These are phyloP conservation scores for Fraxinus quadrangulata DNA, from an alignment of 257 asterid species.

Conservation along the genomic window DNA sequence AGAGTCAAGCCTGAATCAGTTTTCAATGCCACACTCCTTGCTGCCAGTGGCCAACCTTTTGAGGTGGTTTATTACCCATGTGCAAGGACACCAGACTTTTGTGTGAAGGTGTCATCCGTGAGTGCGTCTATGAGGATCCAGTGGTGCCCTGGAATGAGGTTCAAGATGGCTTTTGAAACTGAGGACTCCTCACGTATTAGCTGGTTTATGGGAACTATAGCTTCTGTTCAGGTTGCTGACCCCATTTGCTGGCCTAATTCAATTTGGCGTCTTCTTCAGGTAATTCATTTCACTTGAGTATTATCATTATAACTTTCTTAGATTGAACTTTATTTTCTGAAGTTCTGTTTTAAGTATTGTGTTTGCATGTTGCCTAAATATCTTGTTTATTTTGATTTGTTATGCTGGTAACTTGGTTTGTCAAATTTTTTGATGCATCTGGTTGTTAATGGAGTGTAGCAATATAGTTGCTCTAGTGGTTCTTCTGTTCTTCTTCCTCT, in stretches of 20 bases:
- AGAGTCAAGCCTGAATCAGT: slow-evolving; percentile 53
- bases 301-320: not conserved
- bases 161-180: slow-evolving; percentile 73
- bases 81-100: slow-evolving; percentile 67
- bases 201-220: slow-evolving; percentile 70
- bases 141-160: slow-evolving; percentile 68
- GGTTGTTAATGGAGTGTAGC: not conserved
- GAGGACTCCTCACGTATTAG: slow-evolving; percentile 70
- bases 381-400: not conserved
- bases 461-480: not conserved
- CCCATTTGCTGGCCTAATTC: slow-evolving; percentile 67
- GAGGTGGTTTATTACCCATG: slow-evolving; percentile 60
- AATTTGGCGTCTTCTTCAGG: slow-evolving; percentile 70
- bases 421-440: not conserved
- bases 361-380: not conserved
- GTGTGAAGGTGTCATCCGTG: slow-evolving; percentile 59
- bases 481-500: not conserved
- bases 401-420: not conserved
- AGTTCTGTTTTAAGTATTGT: not conserved
- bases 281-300: slow-evolving; percentile 27
- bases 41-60: slow-evolving; percentile 58
- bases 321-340: not conserved
- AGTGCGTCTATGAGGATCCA: slow-evolving; percentile 54
- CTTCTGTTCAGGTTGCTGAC: slow-evolving; percentile 56
- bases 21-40: slow-evolving; percentile 53